A percentile compares a stretch with the other conserved stretches of the same genome.
phyloP scores from a whole-genome alignment of 2,329 filamentous ascomycete species.

The Aaosphaeria pasadenensis region DNA sequence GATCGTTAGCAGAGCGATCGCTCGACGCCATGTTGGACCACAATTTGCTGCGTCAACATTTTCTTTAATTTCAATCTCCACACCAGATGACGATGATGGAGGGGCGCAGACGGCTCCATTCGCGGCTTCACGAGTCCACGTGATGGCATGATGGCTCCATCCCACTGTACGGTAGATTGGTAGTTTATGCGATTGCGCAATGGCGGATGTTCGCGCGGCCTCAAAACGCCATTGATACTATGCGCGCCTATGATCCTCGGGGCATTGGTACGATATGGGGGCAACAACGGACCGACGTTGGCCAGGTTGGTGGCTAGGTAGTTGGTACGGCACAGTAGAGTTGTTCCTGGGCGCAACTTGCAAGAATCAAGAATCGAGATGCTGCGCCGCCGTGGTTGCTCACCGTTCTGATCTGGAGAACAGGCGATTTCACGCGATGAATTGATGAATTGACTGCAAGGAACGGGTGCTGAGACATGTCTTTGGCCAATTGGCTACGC shows the following conservation, averaged over 20 bases:
- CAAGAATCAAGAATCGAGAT: too few relatives aligned
- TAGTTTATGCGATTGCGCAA: constrained; percentile 1
- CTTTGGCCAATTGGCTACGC: constrained; percentile 17
- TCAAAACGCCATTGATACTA: neutral
- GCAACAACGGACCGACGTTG: neutral
- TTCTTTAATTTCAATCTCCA: constrained; percentile 18
- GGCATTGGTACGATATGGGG: too few relatives aligned
- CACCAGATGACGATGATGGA: constrained; percentile 18
- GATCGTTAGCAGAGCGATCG: constrained; percentile 21
- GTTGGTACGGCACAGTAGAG: neutral
- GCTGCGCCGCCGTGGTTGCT: too few relatives aligned
- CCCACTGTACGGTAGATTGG: neutral
- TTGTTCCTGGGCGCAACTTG: neutral
- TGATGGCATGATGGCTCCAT: constrained; percentile 1
- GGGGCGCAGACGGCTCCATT: neutral
- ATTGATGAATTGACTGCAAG: neutral
- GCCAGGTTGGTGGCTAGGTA: neutral
- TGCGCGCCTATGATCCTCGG: neutral
- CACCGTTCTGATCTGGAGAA: too few relatives aligned
- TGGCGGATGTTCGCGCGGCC: neutral
- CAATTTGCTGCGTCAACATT: constrained; percentile 12
- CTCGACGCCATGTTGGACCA: constrained; percentile 28
- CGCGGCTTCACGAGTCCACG: constrained; percentile 13
- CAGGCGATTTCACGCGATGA: too few relatives aligned
- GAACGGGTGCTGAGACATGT: constrained; percentile 22